Evolutionary conservation across 2,329 filamentous ascomycete genomes (phyloP).

Genomic region (Pseudonectria foliicola): DNA sequence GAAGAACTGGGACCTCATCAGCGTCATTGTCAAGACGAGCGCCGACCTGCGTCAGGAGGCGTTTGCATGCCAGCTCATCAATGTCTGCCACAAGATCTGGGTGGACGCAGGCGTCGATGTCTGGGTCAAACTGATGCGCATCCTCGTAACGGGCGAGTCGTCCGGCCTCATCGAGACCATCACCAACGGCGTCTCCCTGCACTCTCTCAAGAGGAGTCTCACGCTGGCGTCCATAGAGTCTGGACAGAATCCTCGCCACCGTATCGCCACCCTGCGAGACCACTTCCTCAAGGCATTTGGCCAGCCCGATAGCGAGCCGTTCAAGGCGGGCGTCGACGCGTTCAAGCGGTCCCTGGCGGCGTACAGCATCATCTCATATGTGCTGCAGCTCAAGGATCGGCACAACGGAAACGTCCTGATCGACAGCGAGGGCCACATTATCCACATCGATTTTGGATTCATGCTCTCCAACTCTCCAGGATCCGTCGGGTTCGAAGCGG

Average conservation of each 20-base stretch:
- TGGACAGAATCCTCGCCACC: constrained; percentile 63
- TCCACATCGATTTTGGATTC: constrained; percentile 86
- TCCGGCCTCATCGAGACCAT: constrained; percentile 83
- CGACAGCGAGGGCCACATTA: constrained; percentile 77
- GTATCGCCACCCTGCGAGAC: constrained; percentile 73
- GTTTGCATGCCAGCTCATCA: constrained; percentile 79
- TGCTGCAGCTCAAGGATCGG: constrained; percentile 77
- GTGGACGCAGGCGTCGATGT: constrained; percentile 65
- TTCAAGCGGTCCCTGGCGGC: constrained; percentile 78
- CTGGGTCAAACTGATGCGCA: constrained; percentile 87
- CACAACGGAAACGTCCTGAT: constrained; percentile 84
- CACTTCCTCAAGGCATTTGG: constrained; percentile 79
- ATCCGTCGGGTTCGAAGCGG: constrained; percentile 77
- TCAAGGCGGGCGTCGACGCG: constrained; percentile 65
- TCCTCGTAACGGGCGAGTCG: constrained; percentile 76
- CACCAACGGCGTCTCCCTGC: constrained; percentile 79
- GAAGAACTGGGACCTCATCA: constrained; percentile 84
- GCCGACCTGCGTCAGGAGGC: constrained; percentile 78
- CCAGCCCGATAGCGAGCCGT: constrained; percentile 58
- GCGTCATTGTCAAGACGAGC: constrained; percentile 82
- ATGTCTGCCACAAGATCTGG: constrained; percentile 77
- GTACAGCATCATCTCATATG: constrained; percentile 78
- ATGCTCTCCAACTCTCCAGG: constrained; percentile 84
- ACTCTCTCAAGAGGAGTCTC: constrained; percentile 75
- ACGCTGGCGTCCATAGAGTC: constrained; percentile 68